Conservation (phyloP, 2,329 filamentous ascomycete genomes). For the Coniella vitis region DNA sequence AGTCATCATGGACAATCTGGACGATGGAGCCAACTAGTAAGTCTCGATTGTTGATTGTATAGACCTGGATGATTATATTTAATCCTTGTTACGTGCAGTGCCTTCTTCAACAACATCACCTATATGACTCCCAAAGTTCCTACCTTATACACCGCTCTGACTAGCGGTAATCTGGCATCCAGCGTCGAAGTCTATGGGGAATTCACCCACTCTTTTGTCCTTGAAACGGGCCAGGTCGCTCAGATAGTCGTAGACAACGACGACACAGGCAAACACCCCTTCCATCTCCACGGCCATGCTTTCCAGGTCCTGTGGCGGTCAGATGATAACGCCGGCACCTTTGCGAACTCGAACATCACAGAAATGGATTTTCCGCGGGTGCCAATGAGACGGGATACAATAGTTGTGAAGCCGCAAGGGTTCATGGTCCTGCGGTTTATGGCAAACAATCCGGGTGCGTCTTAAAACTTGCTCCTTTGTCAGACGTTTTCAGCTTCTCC, state of each 20-base stretch:
- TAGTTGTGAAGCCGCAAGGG: constrained; percentile 58
- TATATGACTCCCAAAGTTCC: constrained; percentile 72
- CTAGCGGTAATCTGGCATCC: constrained; percentile 49
- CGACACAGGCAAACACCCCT: constrained; percentile 64
- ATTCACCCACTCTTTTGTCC: constrained; percentile 59
- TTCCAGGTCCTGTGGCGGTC: constrained; percentile 63
- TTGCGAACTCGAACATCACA: constrained; percentile 33
- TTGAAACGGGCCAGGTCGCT: constrained; percentile 61
- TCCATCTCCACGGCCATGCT: constrained; percentile 71
- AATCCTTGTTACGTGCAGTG: constrained; percentile 23
- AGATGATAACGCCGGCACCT: constrained; percentile 49
- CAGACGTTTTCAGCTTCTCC: too few species aligned
- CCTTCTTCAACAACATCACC: constrained; percentile 71
- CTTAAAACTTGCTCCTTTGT: too few species aligned
- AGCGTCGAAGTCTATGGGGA: constrained; percentile 59
- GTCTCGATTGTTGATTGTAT: constrained; percentile 15
- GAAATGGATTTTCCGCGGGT: constrained; percentile 41
- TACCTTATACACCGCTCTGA: constrained; percentile 69
- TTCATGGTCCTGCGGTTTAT: constrained; percentile 63
- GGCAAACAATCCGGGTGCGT: constrained; percentile 57
- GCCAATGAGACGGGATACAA: constrained; percentile 63
- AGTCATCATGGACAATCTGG: constrained; percentile 60
- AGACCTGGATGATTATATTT: neutral
- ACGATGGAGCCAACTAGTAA: constrained; percentile 61
- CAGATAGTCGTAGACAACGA: constrained; percentile 73